Evolutionary conservation across 148 eudicot species (phyloP), one percentile per base, ranked within the genome.

Genomic region (Rhododendron griersonianum): DNA sequence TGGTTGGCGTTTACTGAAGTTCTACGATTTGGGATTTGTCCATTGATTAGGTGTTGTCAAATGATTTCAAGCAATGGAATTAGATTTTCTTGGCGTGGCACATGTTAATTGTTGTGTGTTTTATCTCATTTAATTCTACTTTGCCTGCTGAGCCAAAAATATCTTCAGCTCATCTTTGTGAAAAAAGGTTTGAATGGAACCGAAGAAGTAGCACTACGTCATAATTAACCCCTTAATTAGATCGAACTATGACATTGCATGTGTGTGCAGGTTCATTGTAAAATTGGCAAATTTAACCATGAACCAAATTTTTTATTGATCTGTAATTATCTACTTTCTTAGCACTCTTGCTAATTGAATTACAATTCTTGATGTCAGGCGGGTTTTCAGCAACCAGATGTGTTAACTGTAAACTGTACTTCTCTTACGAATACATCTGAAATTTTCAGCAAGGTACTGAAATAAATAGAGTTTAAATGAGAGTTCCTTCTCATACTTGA

Each of bases 371-470:
- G 71, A 57, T 37, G 14, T 18, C 95, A 97, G 99, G 95, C 80
- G 25, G 91, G 90, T 11, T 83, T 93, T 86, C 90, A 87, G 85
- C 90, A 89, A 57, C 98, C 95, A 9, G 95, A 97, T 90, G 90
- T 94, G 28, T 85, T 97, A 85, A 88, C 92, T 63, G 87, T 97
- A 89, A 95, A 94, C 83, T 97, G 99, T 86, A 97, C 98, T 84
- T 91, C 98, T 84, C 89, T 97, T 25, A 73, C 92, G 10, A 93
- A 89, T 76, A 90, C 95, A 5, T 89, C 95, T 4, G 98, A 97
- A 47, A 90, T 97, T 88, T 97, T 95, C 86, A 91, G 89, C 63
- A 97, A 97, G 99, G 99, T 97, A 95, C 28, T 15, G 30, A 55
- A 30, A 84, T 0, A 67, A 9, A 23, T 9, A 11, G 35, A 67